These are phyloP conservation scores for Podospora australis DNA, from an alignment of 495 filamentous ascomycete species.

Conservation along the genomic window DNA sequence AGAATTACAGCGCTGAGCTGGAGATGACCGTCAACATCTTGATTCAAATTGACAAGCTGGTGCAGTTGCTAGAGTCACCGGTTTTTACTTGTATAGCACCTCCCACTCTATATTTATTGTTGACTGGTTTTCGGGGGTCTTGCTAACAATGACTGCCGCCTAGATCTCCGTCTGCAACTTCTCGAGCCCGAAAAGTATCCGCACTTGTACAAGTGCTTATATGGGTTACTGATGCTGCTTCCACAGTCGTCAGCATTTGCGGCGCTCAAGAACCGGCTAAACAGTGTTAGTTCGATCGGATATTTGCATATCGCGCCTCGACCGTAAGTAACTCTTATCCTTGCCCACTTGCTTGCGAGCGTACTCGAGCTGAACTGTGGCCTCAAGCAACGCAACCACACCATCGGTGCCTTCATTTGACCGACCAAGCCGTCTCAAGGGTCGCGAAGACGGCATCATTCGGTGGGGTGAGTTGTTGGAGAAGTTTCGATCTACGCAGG, in stretches of 20 bases:
- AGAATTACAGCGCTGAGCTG: conserved; percentile 67
- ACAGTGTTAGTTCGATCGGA: conserved; percentile 93
- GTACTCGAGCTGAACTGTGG: no score
- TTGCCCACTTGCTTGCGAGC: conserved; percentile 11
- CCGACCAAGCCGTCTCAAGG: conserved; percentile 74
- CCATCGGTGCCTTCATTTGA: conserved; percentile 56
- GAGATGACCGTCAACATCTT: conserved; percentile 99
- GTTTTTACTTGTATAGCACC: conserved; percentile 97
- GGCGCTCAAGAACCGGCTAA: conserved; percentile 91
- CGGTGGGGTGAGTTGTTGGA: conserved; percentile 93
- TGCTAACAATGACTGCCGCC: conserved; percentile 10
- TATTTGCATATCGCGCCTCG: conserved; percentile 80
- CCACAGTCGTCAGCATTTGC: conserved; percentile 97
- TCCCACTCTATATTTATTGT: no score
- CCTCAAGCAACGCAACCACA: conserved; percentile 39
- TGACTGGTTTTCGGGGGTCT: neutral
- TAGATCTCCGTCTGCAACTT: conserved; percentile 93
- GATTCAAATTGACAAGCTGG: conserved; percentile 98
- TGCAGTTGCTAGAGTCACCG: conserved; percentile 93
- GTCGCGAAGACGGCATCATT: conserved; percentile 75
- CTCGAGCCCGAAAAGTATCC: conserved; percentile 97
- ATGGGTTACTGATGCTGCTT: conserved; percentile 94
- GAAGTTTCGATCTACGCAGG: conserved; percentile 87
- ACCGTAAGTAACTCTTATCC: conserved; percentile 55
- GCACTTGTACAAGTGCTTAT: conserved; percentile 96